phyloP scores from a whole-genome alignment of 495 filamentous ascomycete genomes.

The Xylaria sp. region DNA sequence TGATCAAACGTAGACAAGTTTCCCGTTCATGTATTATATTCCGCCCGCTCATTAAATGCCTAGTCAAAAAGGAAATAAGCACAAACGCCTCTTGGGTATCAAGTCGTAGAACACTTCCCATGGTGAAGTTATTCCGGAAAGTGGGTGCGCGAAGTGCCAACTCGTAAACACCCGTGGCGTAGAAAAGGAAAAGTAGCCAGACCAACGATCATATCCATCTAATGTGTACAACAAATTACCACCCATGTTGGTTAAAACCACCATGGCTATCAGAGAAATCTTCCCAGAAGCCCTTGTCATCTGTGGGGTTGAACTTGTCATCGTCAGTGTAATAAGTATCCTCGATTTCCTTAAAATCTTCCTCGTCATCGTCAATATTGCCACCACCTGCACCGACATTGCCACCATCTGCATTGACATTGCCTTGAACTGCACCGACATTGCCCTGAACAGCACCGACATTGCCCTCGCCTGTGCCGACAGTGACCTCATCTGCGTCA shows the following conservation, averaged over 20 bases:
- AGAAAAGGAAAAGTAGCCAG: neutral
- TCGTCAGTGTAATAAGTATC: neutral
- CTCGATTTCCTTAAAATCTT: no score
- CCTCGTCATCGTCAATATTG: neutral
- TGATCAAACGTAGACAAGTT: neutral
- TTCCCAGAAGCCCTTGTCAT: neutral
- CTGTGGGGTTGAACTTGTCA: neutral
- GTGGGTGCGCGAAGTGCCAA: neutral
- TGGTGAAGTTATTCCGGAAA: neutral
- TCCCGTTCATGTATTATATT: neutral
- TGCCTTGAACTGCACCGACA: no score
- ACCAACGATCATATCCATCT: neutral
- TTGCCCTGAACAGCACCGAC: no score
- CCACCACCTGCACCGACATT: neutral
- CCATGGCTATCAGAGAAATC: neutral
- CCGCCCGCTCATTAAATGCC: neutral
- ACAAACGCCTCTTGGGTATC: neutral
- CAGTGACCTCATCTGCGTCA: no score
- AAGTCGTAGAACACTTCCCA: neutral
- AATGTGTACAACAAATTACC: neutral
- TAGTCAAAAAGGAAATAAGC: neutral
- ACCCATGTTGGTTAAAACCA: neutral
- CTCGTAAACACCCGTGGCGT: neutral
- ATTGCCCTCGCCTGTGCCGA: no score
- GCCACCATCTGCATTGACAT: no score